Percentiles rank a stretch among this genome's conserved stretches.
phyloP scores from a whole-genome alignment of 2,329 filamentous ascomycete species.

The Ceratocystis destructans region DNA sequence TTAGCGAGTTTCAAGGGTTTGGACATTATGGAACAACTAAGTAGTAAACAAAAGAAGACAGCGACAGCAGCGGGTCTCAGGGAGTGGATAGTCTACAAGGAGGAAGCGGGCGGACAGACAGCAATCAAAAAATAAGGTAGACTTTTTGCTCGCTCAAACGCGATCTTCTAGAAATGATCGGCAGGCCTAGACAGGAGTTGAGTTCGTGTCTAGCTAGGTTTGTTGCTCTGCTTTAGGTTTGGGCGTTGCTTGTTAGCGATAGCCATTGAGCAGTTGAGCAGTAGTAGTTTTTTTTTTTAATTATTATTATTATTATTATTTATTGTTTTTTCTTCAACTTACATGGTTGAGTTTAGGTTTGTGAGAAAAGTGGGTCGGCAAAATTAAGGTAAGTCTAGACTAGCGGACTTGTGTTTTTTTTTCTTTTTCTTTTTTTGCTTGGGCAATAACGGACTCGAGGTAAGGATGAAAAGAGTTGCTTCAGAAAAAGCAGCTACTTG shows the following conservation, averaged over 20 bases:
- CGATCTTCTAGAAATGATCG: conserved; percentile 9
- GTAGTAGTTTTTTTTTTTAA: not conserved
- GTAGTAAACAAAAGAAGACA: not conserved
- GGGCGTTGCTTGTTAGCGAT: not conserved
- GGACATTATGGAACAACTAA: conserved; percentile 9
- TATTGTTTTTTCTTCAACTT: not conserved
- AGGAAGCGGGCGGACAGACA: not conserved
- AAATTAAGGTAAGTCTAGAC: conserved; percentile 5
- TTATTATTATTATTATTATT: too few species aligned
- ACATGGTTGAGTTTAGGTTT: conserved; percentile 1
- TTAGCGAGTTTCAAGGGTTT: conserved; percentile 42
- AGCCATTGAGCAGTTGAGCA: too few species aligned
- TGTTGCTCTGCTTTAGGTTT: not conserved
- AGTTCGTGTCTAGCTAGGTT: not conserved
- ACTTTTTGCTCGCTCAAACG: not conserved
- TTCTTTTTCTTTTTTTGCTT: not conserved
- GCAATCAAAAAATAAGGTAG: not conserved
- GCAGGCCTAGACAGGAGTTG: not conserved
- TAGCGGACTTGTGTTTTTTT: not conserved
- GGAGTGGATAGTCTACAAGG: not conserved
- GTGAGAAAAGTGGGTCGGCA: not conserved
- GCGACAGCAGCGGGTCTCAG: not conserved
- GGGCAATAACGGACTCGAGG: not conserved
- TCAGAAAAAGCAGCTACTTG: not conserved
- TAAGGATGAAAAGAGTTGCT: not conserved